Conservation (phyloP, 2,329 filamentous ascomycete species). For the Dothideomycetes sp. region DNA sequence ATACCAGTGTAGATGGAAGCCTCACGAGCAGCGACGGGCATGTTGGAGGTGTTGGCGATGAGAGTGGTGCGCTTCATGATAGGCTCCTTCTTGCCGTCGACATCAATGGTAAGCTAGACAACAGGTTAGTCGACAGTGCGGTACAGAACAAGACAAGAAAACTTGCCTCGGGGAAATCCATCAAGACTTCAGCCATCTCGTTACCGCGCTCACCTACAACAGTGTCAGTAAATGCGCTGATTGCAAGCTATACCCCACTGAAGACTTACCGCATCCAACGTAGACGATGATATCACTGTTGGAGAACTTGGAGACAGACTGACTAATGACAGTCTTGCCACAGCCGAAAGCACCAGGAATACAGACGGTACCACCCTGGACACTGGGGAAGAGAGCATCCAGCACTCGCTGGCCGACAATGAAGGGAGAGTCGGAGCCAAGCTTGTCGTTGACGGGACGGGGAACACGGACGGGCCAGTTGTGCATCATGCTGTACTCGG, state of each 20-base stretch:
- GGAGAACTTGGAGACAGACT: conserved; percentile 98
- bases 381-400: conserved; percentile 90
- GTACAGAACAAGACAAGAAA: background rate
- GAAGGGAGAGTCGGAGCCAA: conserved; percentile 80
- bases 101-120: conserved; percentile 69
- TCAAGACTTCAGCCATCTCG: conserved; percentile 99
- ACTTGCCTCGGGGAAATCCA: conserved; percentile 86
- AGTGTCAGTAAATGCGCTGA: conserved; percentile 20
- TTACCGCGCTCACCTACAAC: conserved; percentile 82
- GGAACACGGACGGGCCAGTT: conserved; percentile 96
- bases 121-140: conserved; percentile 17
- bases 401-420: conserved; percentile 95
- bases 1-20: conserved; percentile 98
- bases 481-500: conserved; percentile 96
- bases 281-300: conserved; percentile 99
- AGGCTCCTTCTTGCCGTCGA: conserved; percentile 89
- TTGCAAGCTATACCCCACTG: no score
- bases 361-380: conserved; percentile 94
- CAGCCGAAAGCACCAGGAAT: conserved; percentile 98
- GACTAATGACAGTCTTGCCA: conserved; percentile 97
- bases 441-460: conserved; percentile 83
- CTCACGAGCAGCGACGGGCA: conserved; percentile 97
- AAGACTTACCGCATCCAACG: conserved; percentile 54
- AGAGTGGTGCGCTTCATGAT: conserved; percentile 99
- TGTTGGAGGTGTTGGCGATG: conserved; percentile 99